phyloP scores from a whole-genome alignment of 1,284 basidiomycete species.

The Ganoderma sinense region DNA sequence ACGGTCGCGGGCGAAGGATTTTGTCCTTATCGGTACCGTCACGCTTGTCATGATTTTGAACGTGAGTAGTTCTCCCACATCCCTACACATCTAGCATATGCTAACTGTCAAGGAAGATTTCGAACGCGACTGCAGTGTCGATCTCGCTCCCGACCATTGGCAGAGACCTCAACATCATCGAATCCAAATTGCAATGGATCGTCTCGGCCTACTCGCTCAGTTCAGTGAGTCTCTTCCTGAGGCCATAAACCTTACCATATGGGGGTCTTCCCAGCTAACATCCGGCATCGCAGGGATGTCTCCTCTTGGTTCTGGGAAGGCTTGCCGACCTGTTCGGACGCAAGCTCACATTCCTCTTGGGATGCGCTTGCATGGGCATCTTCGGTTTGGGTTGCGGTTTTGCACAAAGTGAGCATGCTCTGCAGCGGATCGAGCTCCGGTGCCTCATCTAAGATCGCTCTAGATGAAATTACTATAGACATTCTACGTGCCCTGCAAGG shows the following conservation, averaged over 20 bases:
- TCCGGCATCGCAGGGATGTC: conserved; percentile 52
- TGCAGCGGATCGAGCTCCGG: no score
- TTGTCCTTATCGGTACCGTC: conserved; percentile 39
- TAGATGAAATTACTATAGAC: conserved; percentile 64
- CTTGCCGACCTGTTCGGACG: conserved; percentile 69
- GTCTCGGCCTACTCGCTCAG: conserved; percentile 60
- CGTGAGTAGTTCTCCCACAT: conserved; percentile 30
- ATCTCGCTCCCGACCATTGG: conserved; percentile 66
- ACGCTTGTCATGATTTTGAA: conserved; percentile 44
- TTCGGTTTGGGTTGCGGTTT: conserved; percentile 53
- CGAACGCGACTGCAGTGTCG: conserved; percentile 43
- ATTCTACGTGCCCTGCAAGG: conserved; percentile 76
- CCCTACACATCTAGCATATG: not conserved
- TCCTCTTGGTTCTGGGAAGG: conserved; percentile 63
- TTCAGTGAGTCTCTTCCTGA: conserved; percentile 40
- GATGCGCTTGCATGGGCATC: conserved; percentile 46
- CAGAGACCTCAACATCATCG: conserved; percentile 49
- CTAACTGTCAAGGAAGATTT: conserved; percentile 34
- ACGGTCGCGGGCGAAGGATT: conserved; percentile 22
- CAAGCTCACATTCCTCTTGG: conserved; percentile 57
- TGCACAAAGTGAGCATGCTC: conserved; percentile 47
- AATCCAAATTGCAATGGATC: conserved; percentile 65
- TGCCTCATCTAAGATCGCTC: not conserved
- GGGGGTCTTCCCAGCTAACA: not conserved
- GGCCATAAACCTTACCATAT: not conserved